Evolutionary conservation across 1,284 basidiomycete species (phyloP).

Genomic region (Coniophora puteana): DNA sequence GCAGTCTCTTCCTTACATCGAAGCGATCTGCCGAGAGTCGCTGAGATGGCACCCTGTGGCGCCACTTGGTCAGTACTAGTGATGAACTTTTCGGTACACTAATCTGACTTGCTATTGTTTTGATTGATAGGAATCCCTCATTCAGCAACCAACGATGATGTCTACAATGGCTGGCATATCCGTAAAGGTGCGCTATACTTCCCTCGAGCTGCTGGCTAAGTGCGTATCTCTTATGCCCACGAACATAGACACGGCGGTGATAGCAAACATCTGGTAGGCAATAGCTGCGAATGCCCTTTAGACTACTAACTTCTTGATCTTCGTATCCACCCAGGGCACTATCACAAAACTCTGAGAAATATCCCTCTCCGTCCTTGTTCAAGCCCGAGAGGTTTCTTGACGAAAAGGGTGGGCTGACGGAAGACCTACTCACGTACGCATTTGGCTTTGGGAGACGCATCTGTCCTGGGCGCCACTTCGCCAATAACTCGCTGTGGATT

Average conservation of each 20-base stretch:
- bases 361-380: slow-evolving; percentile 10
- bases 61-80: slow-evolving; percentile 1
- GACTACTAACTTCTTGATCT: no score
- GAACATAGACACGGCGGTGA: no score
- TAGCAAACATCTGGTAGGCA: no score
- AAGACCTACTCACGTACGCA: neutral
- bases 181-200: no score
- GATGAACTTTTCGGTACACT: neutral
- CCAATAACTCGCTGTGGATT: neutral
- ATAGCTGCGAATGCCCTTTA: no score
- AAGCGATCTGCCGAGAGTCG: neutral
- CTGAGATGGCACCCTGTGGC: no score
- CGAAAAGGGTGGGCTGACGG: neutral
- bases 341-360: slow-evolving; percentile 9
- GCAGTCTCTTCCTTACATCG: neutral
- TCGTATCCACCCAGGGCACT: no score
- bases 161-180: no score
- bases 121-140: neutral
- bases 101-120: neutral
- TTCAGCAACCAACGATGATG: no score
- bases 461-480: neutral
- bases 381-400: neutral
- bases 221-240: no score
- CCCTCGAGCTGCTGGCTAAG: no score
- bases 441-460: slow-evolving; percentile 1